Evolutionary conservation across 2,329 filamentous ascomycete species (phyloP).

Genomic region (Colletotrichum sp.): DNA sequence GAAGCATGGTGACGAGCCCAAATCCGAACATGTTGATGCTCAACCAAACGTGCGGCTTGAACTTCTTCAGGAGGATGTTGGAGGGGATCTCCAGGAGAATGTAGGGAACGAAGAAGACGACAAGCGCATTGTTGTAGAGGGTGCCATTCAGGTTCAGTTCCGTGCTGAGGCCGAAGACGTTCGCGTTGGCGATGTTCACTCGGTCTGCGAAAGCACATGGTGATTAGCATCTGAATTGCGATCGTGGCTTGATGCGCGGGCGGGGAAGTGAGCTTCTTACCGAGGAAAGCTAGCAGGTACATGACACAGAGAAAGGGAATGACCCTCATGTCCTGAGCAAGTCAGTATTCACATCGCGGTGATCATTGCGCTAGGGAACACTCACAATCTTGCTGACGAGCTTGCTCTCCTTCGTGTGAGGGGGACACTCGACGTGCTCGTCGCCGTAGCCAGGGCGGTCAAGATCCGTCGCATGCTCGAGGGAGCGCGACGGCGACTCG

Average conservation of each 20-base stretch:
- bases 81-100: slow-evolving; percentile 71
- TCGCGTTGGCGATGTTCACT: slow-evolving; percentile 82
- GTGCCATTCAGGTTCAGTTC: slow-evolving; percentile 65
- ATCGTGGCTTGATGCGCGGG: neutral
- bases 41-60: slow-evolving; percentile 71
- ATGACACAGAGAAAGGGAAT: slow-evolving; percentile 76
- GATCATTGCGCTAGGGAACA: no score
- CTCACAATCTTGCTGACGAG: slow-evolving; percentile 69
- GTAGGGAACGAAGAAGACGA: slow-evolving; percentile 84
- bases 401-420: slow-evolving; percentile 64
- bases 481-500: slow-evolving; percentile 7
- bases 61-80: slow-evolving; percentile 36
- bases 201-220: slow-evolving; percentile 47
- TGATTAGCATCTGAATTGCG: neutral
- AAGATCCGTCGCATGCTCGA: slow-evolving; percentile 13
- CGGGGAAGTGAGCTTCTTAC: slow-evolving; percentile 26
- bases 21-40: slow-evolving; percentile 85
- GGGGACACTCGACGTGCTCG: slow-evolving; percentile 40
- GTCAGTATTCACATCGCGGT: neutral
- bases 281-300: slow-evolving; percentile 73
- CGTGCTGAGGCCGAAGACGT: slow-evolving; percentile 65
- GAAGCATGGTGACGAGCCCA: slow-evolving; percentile 73
- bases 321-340: slow-evolving; percentile 58
- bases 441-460: slow-evolving; percentile 3
- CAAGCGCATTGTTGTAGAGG: slow-evolving; percentile 76